Percentiles rank a stretch among this genome's conserved stretches.
These are phyloP conservation scores for Aspergillus alliaceus DNA, from an alignment of 2,329 filamentous ascomycete genomes.

Conservation along the genomic window DNA sequence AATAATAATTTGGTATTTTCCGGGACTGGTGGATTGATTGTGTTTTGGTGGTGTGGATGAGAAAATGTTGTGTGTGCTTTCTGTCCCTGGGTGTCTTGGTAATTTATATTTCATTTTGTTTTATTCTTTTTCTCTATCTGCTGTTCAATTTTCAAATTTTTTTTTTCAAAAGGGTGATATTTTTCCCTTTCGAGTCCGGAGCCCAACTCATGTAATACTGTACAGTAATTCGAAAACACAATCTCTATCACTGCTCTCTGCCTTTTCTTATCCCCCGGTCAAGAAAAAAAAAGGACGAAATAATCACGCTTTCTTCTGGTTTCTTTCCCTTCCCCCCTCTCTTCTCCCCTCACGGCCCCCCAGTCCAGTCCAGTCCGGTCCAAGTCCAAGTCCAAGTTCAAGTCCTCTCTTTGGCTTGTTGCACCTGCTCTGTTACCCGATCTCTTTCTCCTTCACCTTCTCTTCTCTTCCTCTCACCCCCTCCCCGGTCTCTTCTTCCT, in stretches of 20 bases:
- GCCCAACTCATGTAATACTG: not conserved
- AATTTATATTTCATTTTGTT: too few species aligned
- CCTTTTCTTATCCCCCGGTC: constrained; percentile 18
- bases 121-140: not conserved
- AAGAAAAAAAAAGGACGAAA: constrained; percentile 7
- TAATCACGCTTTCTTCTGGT: constrained; percentile 21
- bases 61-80: not conserved
- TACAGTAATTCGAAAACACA: constrained; percentile 1
- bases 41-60: not conserved
- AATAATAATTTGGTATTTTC: not conserved
- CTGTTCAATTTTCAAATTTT: not conserved
- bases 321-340: constrained; percentile 8
- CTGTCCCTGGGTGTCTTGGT: not conserved
- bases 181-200: not conserved
- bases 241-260: too few species aligned
- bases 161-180: not conserved
- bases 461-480: constrained; percentile 21
- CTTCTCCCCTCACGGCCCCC: constrained; percentile 6
- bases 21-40: not conserved
- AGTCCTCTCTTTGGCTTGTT: constrained; percentile 9
- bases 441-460: constrained; percentile 11
- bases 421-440: constrained; percentile 14
- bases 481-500: constrained; percentile 16
- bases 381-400: not conserved
- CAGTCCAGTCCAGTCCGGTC: constrained; percentile 4